Conservation (phyloP, 2,329 filamentous ascomycete genomes). For the Aureobasidium lini region DNA sequence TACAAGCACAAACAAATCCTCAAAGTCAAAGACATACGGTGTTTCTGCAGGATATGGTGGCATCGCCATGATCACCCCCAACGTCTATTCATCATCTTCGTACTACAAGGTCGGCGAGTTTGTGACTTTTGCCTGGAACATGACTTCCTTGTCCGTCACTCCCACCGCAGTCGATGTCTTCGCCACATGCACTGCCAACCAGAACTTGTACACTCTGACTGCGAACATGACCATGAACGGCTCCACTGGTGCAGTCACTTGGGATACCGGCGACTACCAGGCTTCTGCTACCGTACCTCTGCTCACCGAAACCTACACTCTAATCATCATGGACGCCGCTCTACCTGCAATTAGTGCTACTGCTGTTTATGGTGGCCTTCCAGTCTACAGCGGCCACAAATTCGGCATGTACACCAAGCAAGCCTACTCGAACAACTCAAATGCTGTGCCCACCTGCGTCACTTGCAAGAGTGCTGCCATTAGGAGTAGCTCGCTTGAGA, state of each 20-base stretch:
- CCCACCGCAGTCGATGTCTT: conserved; percentile 55
- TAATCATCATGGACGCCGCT: conserved; percentile 54
- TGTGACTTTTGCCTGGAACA: conserved; percentile 62
- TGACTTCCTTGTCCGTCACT: conserved; percentile 54
- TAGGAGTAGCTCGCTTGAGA: conserved; percentile 39
- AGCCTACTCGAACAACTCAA: conserved; percentile 41
- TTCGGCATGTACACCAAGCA: conserved; percentile 59
- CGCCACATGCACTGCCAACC: conserved; percentile 53
- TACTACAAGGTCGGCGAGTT: conserved; percentile 56
- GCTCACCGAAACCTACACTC: conserved; percentile 53
- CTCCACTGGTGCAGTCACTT: conserved; percentile 46
- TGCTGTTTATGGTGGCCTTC: conserved; percentile 49
- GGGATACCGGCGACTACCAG: conserved; percentile 53
- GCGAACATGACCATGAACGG: conserved; percentile 43
- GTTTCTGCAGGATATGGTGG: conserved; percentile 50
- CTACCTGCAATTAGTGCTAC: conserved; percentile 43
- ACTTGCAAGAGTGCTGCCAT: conserved; percentile 48
- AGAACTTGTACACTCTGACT: conserved; percentile 54
- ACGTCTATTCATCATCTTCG: conserved; percentile 37
- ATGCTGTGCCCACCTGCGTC: conserved; percentile 34
- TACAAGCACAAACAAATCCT: conserved; percentile 13
- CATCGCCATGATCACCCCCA: conserved; percentile 55
- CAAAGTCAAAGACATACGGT: conserved; percentile 38
- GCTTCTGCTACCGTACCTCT: conserved; percentile 43
- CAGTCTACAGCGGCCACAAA: conserved; percentile 41